Conservation (phyloP, 169 alveolate genomes). For the Miamiensis avidus region DNA sequence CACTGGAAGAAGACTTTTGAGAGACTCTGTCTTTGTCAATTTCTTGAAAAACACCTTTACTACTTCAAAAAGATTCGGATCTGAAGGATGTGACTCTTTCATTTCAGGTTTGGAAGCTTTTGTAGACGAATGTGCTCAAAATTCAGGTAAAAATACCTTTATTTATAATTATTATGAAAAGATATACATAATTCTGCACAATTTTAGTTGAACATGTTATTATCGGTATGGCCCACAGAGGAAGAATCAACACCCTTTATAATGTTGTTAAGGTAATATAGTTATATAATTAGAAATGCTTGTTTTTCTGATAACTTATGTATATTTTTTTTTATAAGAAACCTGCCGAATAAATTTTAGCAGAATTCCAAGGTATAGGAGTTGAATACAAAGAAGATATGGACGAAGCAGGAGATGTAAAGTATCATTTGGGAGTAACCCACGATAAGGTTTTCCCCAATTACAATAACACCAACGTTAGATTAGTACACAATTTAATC, state of each 20-base stretch:
- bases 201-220: slow-evolving; percentile 84
- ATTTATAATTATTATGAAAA: too few relatives aligned
- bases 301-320: too few relatives aligned
- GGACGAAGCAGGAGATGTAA: slow-evolving; percentile 92
- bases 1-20: slow-evolving; percentile 56
- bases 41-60: slow-evolving; percentile 82
- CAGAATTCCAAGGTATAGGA: slow-evolving; percentile 64
- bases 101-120: slow-evolving; percentile 88
- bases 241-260: slow-evolving; percentile 91
- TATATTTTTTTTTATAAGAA: slow-evolving; percentile 45
- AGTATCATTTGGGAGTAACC: slow-evolving; percentile 92
- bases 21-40: slow-evolving; percentile 74
- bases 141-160: neutral
- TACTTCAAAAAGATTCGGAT: slow-evolving; percentile 93
- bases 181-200: slow-evolving; percentile 27
- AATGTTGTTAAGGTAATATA: slow-evolving; percentile 73
- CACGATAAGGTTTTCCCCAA: slow-evolving; percentile 54
- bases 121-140: slow-evolving; percentile 50
- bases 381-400: slow-evolving; percentile 39
- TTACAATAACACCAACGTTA: slow-evolving; percentile 32
- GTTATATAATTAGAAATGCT: neutral
- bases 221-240: slow-evolving; percentile 97
- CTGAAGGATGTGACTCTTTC: slow-evolving; percentile 87
- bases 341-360: slow-evolving; percentile 89
- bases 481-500: slow-evolving; percentile 2